Conservation (phyloP, 169 alveolate genomes). For the Haemoproteus tartakovskyi region DNA sequence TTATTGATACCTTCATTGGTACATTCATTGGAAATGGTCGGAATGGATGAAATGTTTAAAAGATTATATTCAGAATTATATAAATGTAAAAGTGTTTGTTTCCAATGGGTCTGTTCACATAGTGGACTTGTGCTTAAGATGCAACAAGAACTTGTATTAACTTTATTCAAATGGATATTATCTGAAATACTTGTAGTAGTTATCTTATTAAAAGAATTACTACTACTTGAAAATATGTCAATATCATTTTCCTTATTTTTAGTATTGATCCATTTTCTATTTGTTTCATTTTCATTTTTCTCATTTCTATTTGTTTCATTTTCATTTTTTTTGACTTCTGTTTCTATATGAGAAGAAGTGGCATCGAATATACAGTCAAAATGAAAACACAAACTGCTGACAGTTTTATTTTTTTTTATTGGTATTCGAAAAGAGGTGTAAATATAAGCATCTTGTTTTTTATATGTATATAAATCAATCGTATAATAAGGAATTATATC, state of each 20-base stretch:
- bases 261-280: conserved; percentile 3
- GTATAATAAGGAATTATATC: conserved; percentile 63
- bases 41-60: conserved; percentile 7
- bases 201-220: too few species aligned
- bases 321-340: conserved; percentile 5
- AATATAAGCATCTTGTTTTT: conserved; percentile 22
- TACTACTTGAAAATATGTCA: too few species aligned
- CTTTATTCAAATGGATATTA: not conserved
- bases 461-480: conserved; percentile 63
- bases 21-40: too few species aligned
- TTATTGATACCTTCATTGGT: too few species aligned
- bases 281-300: not conserved
- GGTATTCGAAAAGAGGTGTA: conserved; percentile 29
- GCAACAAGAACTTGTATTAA: too few species aligned
- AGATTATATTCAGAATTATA: conserved; percentile 16
- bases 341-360: not conserved
- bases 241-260: conserved; percentile 15
- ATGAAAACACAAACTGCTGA: conserved; percentile 66
- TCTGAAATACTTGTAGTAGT: too few species aligned
- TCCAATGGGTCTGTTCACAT: conserved; percentile 78
- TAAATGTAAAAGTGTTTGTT: conserved; percentile 75
- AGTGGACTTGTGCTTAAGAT: conserved; percentile 74
- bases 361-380: conserved; percentile 70
- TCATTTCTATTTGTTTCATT: conserved; percentile 4
- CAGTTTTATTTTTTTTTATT: conserved; percentile 22